Evolutionary conservation across 176 grass and related monocot genomes (phyloP).

Genomic region (Oryza glaberrima): DNA sequence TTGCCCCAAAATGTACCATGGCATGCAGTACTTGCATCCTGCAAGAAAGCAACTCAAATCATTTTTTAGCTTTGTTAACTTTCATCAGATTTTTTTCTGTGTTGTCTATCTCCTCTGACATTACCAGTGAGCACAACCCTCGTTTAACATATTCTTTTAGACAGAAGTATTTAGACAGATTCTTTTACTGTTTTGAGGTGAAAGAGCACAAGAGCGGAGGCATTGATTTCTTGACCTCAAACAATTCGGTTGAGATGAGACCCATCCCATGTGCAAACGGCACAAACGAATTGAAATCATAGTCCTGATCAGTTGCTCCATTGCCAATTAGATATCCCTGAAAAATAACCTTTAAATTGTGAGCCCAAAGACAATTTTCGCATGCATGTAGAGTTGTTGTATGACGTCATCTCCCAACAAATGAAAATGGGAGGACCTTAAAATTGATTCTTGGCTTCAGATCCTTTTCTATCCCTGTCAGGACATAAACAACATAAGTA

Average conservation of each 20-base stretch:
- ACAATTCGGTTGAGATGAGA: constrained; percentile 76
- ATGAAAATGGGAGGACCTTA: constrained; percentile 52
- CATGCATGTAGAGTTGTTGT: not conserved
- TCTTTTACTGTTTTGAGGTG: not conserved
- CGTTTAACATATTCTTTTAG: not conserved
- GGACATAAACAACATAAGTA: not conserved
- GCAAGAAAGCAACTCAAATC: constrained; percentile 33
- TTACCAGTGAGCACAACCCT: not conserved
- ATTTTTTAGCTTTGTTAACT: not conserved
- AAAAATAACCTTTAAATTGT: constrained; percentile 7
- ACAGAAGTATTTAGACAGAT: not conserved
- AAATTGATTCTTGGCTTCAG: constrained; percentile 68
- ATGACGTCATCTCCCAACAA: not conserved
- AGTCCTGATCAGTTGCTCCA: constrained; percentile 50
- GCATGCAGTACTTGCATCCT: constrained; percentile 67
- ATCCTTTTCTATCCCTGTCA: constrained; percentile 57
- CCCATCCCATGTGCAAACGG: constrained; percentile 93
- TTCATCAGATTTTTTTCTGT: not conserved
- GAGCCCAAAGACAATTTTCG: not conserved
- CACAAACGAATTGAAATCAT: constrained; percentile 82
- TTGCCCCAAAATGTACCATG: constrained; percentile 64
- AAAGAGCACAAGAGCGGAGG: not conserved
- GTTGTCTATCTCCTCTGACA: not conserved
- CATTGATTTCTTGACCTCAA: constrained; percentile 43
- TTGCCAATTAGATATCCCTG: constrained; percentile 96